Evolutionary conservation across 1,139 yeast genomes (phyloP), one percentile per base, ranked within the genome.

Genomic region (Eremothecium sinecaudum): DNA sequence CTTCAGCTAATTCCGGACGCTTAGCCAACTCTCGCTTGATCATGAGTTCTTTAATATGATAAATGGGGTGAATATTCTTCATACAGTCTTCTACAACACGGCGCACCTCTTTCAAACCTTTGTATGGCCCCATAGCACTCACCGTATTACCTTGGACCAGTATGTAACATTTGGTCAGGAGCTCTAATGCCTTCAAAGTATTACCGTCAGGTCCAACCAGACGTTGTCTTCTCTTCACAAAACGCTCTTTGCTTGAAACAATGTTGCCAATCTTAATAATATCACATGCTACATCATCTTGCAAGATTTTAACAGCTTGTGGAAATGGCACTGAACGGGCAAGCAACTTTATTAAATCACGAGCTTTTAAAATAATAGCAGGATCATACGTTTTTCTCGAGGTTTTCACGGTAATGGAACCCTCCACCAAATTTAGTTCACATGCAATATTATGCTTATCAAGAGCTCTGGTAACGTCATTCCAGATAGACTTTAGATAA

Each of bases 271-370:
- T 90, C 67, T 92, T 90, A 47, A 90, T 83, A 33, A 90, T 93
- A 54, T 90, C 99, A 63, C 97, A 86, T 0, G 97, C 95, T 49
- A 80, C 66, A 48, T 90, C 97, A 53, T 87, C 96, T 47, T 86
- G 83, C 41, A 90, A 63, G 36, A 90, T 79, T 61, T 84, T 87
- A 21, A 84, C 75, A 0, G 98, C 98, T 59, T 90, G 98, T 3
- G 95, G 96, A 47, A 83, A 82, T 15, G 98, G 98, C 21, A 90
- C 99, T 7, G 96, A 84, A 60, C 99, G 75, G 0, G 98, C 95
- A 46, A 90, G 67, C 39, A 90, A 70, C 61, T 90, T 90, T 56
- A 90, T 86, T 58, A 90, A 69, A 61, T 90, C 99, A 56, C 98
- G 75, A 12, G 97, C 96, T 53, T 87, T 90, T 49, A 90, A 69